Percentiles rank a stretch among this genome's conserved stretches.
phyloP scores from a whole-genome alignment of 208 protist species.

The Vickermania spadyakhi region DNA sequence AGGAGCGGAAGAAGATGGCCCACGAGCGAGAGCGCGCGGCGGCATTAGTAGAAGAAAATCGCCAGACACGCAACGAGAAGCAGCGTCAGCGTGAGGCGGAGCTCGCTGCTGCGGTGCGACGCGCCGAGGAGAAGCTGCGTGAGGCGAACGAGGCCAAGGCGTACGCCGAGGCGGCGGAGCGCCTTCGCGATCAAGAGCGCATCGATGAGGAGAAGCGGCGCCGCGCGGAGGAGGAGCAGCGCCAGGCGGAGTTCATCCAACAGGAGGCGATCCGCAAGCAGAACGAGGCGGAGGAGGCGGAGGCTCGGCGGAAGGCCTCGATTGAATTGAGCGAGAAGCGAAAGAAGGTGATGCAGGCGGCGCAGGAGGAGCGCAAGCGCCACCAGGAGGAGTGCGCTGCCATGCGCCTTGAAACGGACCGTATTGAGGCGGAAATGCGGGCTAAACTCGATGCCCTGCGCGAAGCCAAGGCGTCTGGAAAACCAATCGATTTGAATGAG shows the following conservation, averaged over 20 bases:
- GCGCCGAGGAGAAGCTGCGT: slow-evolving; percentile 51
- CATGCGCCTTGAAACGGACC: slow-evolving; percentile 77
- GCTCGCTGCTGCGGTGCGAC: slow-evolving; percentile 42
- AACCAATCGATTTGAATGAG: slow-evolving; percentile 76
- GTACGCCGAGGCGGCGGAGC: slow-evolving; percentile 29
- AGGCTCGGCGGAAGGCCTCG: slow-evolving; percentile 31
- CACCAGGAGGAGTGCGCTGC: slow-evolving; percentile 66
- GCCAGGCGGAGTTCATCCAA: slow-evolving; percentile 12
- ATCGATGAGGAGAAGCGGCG: slow-evolving; percentile 27
- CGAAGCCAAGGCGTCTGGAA: slow-evolving; percentile 57
- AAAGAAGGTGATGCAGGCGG: slow-evolving; percentile 45
- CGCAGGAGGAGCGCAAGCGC: slow-evolving; percentile 42
- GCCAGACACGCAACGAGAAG: slow-evolving; percentile 23
- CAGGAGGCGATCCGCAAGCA: slow-evolving; percentile 32
- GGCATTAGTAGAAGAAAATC: slow-evolving; percentile 31
- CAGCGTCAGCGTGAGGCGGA: slow-evolving; percentile 50
- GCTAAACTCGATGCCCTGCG: slow-evolving; percentile 82
- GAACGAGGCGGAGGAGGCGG: slow-evolving; percentile 31
- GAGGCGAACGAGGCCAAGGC: slow-evolving; percentile 46
- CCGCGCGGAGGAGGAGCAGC: slow-evolving; percentile 30
- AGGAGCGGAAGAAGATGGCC: slow-evolving; percentile 47
- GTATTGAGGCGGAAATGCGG: slow-evolving; percentile 80
- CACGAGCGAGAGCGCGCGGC: slow-evolving; percentile 37
- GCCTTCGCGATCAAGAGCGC: slow-evolving; percentile 18
- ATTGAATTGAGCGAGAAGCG: slow-evolving; percentile 53